A percentile compares a stretch with the other conserved stretches of the same genome.
Evolutionary conservation across 768 basidiomycete species (phyloP).

Genomic region (Mrakia blollopis): DNA sequence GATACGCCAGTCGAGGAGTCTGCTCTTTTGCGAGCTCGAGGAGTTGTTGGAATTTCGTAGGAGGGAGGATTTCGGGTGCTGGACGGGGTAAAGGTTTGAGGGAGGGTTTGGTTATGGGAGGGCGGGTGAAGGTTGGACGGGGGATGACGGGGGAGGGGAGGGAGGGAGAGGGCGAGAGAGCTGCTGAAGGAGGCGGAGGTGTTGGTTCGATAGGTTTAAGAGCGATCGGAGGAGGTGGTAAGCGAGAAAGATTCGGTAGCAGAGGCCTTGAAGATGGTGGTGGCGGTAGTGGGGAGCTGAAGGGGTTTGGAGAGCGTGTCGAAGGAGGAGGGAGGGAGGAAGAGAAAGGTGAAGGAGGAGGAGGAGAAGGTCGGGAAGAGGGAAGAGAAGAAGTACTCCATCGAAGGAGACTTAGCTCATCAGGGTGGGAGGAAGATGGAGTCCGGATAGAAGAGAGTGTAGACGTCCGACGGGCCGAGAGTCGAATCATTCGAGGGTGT

Average conservation of each 20-base stretch:
- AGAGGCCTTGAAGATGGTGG: neutral
- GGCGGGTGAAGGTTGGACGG: too few relatives aligned
- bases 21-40: neutral
- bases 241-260: neutral
- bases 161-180: too few relatives aligned
- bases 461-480: neutral
- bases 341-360: neutral
- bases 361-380: neutral
- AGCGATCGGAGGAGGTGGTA: neutral
- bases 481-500: conserved; percentile 1
- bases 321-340: neutral
- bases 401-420: neutral
- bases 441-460: neutral
- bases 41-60: neutral
- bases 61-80: neutral
- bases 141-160: too few relatives aligned
- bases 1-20: neutral
- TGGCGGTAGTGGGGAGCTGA: neutral
- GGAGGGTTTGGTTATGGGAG: neutral
- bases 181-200: too few relatives aligned
- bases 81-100: neutral
- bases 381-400: neutral
- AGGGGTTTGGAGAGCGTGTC: neutral
- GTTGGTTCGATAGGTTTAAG: neutral
- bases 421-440: neutral